Base-by-base conservation (phyloP, 2,329 filamentous ascomycete genomes). In the Sordariomycetes sp. region DNA sequence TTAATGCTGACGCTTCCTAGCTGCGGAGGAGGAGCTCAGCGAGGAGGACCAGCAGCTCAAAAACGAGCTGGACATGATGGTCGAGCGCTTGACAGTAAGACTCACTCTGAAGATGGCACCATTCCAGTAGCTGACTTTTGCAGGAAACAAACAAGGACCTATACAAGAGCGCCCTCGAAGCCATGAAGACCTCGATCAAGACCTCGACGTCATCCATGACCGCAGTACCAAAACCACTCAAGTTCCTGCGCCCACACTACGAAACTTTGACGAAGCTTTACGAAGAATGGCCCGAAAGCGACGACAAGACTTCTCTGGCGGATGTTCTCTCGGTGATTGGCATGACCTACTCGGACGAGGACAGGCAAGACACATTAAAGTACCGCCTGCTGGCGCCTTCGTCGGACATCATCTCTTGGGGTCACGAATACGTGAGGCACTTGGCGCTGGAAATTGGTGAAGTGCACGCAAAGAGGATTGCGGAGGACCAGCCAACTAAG, bases 141-240 rank as follows among this genome's bases (percentile, higher is more conserved):
- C 51, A 94, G 86, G 92, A 96, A 67, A 72, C 82, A 45, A 84
- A 96, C 63, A 72, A 74, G 45, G 79, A 78, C 39, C 82, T 96
- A 47, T 95, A 96, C 69, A 90, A 88, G 59, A 77, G 88, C 39
- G 84, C 92, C 35, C 70, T 98, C 46, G 88, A 96, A 61, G 83
- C 87, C 46, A 95, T 98, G 78, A 96, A 95, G 70, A 86, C 81
- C 52, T 93, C 86, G 55, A 98, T 98, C 71, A 96, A 95, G 70
- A 98, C 92, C 36, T 94, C 92, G 39, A 98, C 92, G 46, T 96
- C 88, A 39, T 98, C 93, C 30, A 98, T 98, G 92, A 98, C 92
- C 32, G 92, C 92, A 39, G 92, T 98, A 42, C 92, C 93, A 17
- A 98, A 98, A 65, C 92, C 92, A 21, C 74, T 98, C 50, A 98